phyloP scores from a whole-genome alignment of 257 asterid species.

The Lithospermum erythrorhizon region DNA sequence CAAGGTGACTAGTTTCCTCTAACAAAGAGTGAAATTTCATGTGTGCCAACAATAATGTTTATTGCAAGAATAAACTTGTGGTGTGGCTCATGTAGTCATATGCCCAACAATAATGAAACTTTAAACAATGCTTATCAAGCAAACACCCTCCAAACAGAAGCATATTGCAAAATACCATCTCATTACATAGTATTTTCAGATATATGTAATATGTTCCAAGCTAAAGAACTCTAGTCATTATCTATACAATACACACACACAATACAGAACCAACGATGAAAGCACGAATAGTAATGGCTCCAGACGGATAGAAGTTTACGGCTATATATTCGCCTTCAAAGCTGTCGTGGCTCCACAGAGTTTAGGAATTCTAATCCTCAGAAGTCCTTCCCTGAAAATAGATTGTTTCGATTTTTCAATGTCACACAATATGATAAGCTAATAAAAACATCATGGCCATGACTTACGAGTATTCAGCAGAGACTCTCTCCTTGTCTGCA shows the following conservation, averaged over 20 bases:
- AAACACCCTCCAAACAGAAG: neutral
- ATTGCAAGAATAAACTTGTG: too few relatives aligned
- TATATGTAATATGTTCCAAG: too few relatives aligned
- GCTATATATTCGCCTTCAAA: constrained; percentile 32
- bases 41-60: too few relatives aligned
- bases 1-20: too few relatives aligned
- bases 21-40: too few relatives aligned
- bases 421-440: neutral
- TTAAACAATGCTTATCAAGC: neutral
- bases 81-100: too few relatives aligned
- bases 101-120: too few relatives aligned
- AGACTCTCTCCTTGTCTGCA: constrained; percentile 40
- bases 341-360: constrained; percentile 38
- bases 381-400: constrained; percentile 60
- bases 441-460: neutral
- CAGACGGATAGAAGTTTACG: neutral
- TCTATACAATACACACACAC: neutral
- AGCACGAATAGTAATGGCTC: neutral
- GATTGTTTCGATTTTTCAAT: too few relatives aligned
- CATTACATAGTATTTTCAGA: neutral
- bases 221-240: too few relatives aligned
- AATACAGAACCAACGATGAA: neutral
- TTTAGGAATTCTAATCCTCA: constrained; percentile 49
- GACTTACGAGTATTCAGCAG: constrained; percentile 78
- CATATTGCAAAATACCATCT: neutral